These are phyloP conservation scores for Colletotrichum lentis DNA, from an alignment of 2,329 filamentous ascomycete genomes.

Conservation along the genomic window DNA sequence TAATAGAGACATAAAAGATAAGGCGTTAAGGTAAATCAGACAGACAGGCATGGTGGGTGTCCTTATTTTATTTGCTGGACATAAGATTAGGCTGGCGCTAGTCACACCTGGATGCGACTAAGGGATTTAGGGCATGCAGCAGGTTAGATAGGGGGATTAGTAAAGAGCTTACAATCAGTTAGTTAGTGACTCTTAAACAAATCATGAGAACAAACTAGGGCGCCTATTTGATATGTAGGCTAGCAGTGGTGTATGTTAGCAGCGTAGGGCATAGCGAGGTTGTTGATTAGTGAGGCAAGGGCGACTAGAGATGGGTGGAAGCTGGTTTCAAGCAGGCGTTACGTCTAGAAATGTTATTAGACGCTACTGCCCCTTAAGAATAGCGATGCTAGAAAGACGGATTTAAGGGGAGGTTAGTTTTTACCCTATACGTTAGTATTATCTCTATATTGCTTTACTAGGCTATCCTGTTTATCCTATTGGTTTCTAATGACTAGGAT, in stretches of 20 bases:
- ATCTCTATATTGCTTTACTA: neutral
- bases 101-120: neutral
- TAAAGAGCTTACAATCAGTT: neutral
- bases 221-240: neutral
- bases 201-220: neutral
- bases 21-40: neutral
- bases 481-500: neutral
- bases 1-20: neutral
- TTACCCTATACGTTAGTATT: neutral
- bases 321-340: neutral
- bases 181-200: neutral
- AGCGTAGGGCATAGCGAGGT: neutral
- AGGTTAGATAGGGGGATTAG: neutral
- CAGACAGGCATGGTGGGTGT: neutral
- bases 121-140: neutral
- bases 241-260: neutral
- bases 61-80: neutral
- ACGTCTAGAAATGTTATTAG: neutral
- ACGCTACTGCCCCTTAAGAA: neutral
- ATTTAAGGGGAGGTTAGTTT: too few species aligned
- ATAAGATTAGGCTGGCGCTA: too few species aligned
- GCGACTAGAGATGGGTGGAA: neutral
- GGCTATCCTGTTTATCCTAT: neutral
- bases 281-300: neutral
- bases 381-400: neutral